These are phyloP conservation scores for Erysiphe pulchra DNA, from an alignment of 2,329 filamentous ascomycete genomes.

Conservation along the genomic window DNA sequence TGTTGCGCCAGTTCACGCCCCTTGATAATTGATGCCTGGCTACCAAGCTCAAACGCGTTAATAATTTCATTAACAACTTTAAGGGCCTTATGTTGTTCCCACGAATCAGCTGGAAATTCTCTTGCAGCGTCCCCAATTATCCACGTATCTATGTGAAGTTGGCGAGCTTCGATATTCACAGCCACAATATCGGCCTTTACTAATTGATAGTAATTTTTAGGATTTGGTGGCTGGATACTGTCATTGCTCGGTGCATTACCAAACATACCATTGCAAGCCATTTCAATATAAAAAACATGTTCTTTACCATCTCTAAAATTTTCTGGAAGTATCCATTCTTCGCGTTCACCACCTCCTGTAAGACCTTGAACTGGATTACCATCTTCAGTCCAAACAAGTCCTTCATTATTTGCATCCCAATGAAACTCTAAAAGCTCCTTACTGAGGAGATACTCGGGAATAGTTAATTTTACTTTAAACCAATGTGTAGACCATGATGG, in stretches of 20 bases:
- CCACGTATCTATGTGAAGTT: conserved; percentile 81
- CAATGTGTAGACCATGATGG: conserved; percentile 96
- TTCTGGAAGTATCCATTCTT: conserved; percentile 75
- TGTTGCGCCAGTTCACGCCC: conserved; percentile 61
- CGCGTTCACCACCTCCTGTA: conserved; percentile 67
- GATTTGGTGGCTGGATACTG: conserved; percentile 65
- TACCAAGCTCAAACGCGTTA: conserved; percentile 61
- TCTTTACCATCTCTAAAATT: conserved; percentile 62
- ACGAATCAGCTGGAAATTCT: conserved; percentile 71
- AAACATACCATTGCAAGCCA: conserved; percentile 98
- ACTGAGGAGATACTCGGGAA: conserved; percentile 45
- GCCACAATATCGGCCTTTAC: conserved; percentile 63
- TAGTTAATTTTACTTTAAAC: conserved; percentile 63
- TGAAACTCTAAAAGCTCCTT: conserved; percentile 80
- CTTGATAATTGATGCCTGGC: conserved; percentile 51
- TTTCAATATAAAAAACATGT: conserved; percentile 84
- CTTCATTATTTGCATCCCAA: conserved; percentile 89
- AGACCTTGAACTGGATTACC: conserved; percentile 80
- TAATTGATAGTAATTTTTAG: conserved; percentile 60
- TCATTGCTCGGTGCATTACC: conserved; percentile 71
- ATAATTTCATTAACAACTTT: conserved; percentile 72
- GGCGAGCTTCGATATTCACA: conserved; percentile 63
- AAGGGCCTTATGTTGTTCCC: conserved; percentile 69
- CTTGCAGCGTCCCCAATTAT: conserved; percentile 79
- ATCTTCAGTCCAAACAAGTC: conserved; percentile 75